phyloP scores from a whole-genome alignment of 1,139 yeast species.

The Pichia inconspicua region DNA sequence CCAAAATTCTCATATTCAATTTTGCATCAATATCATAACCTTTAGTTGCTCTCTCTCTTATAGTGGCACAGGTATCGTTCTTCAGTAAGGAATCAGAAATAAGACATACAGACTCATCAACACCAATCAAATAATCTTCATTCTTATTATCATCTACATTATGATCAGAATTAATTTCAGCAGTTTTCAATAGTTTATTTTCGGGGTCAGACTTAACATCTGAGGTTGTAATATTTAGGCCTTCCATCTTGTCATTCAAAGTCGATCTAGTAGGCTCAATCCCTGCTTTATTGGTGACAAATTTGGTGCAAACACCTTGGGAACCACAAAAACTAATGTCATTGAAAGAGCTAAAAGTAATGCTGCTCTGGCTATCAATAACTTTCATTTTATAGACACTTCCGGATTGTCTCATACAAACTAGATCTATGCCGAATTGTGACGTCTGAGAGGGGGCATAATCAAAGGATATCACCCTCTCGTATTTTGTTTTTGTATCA shows the following conservation, averaged over 20 bases:
- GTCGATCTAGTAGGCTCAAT: not conserved
- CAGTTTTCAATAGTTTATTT: not conserved
- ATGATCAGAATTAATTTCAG: slow-evolving; percentile 1
- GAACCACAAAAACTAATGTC: slow-evolving; percentile 64
- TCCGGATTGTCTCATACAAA: slow-evolving; percentile 88
- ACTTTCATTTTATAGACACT: slow-evolving; percentile 77
- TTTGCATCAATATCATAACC: slow-evolving; percentile 74
- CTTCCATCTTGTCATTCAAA: not conserved
- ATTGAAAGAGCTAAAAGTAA: slow-evolving; percentile 63
- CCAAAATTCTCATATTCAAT: slow-evolving; percentile 55
- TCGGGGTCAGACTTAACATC: slow-evolving; percentile 11
- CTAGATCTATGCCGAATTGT: slow-evolving; percentile 34
- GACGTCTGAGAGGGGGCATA: slow-evolving; percentile 53
- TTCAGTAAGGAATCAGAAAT: slow-evolving; percentile 31
- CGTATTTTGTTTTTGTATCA: slow-evolving; percentile 70
- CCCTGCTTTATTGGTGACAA: slow-evolving; percentile 24
- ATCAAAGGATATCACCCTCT: slow-evolving; percentile 78
- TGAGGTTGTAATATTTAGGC: slow-evolving; percentile 15
- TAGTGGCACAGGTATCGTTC: slow-evolving; percentile 59
- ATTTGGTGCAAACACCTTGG: slow-evolving; percentile 43
- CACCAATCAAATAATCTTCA: slow-evolving; percentile 4
- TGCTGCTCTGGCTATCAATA: slow-evolving; percentile 55
- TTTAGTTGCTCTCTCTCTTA: slow-evolving; percentile 58
- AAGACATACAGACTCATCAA: slow-evolving; percentile 8
- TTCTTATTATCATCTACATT: slow-evolving; percentile 6